Percentiles rank a stretch among this genome's conserved stretches.
These are phyloP conservation scores for Podospora tetraspora DNA, from an alignment of 495 filamentous ascomycete genomes.

Conservation along the genomic window DNA sequence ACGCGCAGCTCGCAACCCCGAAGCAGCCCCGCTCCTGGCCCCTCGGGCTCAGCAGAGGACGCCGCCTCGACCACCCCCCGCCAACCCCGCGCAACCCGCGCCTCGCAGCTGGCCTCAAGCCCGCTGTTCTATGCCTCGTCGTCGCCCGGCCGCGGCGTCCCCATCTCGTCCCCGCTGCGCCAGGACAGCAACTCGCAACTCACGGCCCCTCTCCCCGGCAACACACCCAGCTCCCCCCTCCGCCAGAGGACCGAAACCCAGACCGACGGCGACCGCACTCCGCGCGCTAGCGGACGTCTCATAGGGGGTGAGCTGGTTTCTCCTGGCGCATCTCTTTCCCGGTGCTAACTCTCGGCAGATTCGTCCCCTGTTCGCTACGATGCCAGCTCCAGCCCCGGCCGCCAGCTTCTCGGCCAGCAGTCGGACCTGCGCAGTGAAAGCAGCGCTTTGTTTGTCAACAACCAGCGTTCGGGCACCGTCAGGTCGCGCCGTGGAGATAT, in stretches of 20 bases:
- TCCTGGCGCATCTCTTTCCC: neutral
- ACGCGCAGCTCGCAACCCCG: conserved; percentile 48
- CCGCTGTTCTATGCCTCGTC: conserved; percentile 82
- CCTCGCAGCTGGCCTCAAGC: conserved; percentile 59
- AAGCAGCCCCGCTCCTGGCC: conserved; percentile 46
- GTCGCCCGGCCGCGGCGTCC: conserved; percentile 46
- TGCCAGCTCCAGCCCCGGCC: conserved; percentile 76
- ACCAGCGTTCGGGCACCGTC: conserved; percentile 49
- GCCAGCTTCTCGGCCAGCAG: conserved; percentile 49
- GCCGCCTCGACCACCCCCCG: conserved; percentile 42
- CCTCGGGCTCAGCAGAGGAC: conserved; percentile 40
- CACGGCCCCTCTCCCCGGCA: conserved; percentile 47
- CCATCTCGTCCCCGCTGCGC: conserved; percentile 45
- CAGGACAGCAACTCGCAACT: conserved; percentile 53
- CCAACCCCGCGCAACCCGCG: conserved; percentile 38
- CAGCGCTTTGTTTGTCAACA: conserved; percentile 78
- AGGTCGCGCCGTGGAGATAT: conserved; percentile 75
- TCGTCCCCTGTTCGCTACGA: conserved; percentile 89
- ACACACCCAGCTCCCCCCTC: conserved; percentile 63
- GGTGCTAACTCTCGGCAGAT: conserved; percentile 43
- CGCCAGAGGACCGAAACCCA: conserved; percentile 53
- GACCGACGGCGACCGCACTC: conserved; percentile 60
- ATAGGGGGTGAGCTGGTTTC: conserved; percentile 58
- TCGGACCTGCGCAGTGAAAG: conserved; percentile 69
- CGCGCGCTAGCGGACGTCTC: conserved; percentile 54